Evolutionary conservation across 805 yeast genomes (phyloP).

Genomic region (Barnettozyma botsteinii): DNA sequence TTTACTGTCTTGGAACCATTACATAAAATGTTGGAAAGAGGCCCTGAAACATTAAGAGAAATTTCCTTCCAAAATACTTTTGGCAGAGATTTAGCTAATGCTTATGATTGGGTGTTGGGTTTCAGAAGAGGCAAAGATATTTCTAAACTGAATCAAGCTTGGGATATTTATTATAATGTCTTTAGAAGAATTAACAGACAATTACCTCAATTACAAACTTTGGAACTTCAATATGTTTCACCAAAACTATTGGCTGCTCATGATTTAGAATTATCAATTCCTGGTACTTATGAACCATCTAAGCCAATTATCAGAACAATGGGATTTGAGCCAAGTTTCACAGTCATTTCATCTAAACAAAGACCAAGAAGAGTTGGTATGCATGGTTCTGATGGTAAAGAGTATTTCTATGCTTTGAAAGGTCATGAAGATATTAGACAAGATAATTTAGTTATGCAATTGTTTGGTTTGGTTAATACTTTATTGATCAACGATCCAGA

Average conservation of each 20-base stretch:
- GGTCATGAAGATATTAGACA: constrained; percentile 99
- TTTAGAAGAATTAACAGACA: constrained; percentile 88
- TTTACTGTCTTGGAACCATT: constrained; percentile 84
- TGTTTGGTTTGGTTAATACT: constrained; percentile 92
- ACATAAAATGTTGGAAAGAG: constrained; percentile 75
- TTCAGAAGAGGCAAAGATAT: constrained; percentile 81
- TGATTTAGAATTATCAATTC: constrained; percentile 82
- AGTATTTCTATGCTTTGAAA: constrained; percentile 74
- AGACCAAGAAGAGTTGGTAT: constrained; percentile 83
- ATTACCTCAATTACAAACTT: constrained; percentile 75
- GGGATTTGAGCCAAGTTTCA: constrained; percentile 73
- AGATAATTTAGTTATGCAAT: constrained; percentile 95
- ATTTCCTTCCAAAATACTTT: constrained; percentile 88
- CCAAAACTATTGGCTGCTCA: constrained; percentile 77
- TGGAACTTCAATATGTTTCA: constrained; percentile 90
- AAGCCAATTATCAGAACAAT: constrained; percentile 68
- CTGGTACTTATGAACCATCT: constrained; percentile 88
- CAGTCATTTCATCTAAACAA: constrained; percentile 91
- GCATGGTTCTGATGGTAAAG: constrained; percentile 87
- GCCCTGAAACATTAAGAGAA: constrained; percentile 91
- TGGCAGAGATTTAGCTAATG: constrained; percentile 89
- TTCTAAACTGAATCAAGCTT: constrained; percentile 89
- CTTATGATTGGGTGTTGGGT: constrained; percentile 87
- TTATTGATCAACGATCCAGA: constrained; percentile 85
- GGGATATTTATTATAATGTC: constrained; percentile 94